Conservation (phyloP, 2,329 filamentous ascomycete genomes). For the Rutstroemia sydowiana region DNA sequence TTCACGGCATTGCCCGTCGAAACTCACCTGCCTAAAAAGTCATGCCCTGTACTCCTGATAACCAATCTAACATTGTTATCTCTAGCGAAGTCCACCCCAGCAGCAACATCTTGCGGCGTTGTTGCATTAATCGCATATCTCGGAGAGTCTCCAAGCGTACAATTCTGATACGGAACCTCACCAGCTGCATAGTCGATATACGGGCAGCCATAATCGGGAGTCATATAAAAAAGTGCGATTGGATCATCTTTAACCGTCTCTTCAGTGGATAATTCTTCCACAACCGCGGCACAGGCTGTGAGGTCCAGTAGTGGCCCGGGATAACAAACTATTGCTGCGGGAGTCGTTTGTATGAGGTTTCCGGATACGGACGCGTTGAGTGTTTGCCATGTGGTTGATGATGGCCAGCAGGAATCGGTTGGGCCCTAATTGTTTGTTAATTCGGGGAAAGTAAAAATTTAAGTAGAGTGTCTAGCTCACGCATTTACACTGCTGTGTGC, state of each 20-base stretch:
- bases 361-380: slow-evolving; percentile 31
- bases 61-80: slow-evolving; percentile 37
- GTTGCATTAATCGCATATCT: slow-evolving; percentile 35
- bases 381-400: slow-evolving; percentile 23
- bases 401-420: slow-evolving; percentile 30
- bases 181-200: not conserved
- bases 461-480: no score
- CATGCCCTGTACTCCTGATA: slow-evolving; percentile 39
- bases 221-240: slow-evolving; percentile 36
- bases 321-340: slow-evolving; percentile 32
- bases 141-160: slow-evolving; percentile 35
- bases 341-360: slow-evolving; percentile 29
- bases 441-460: no score
- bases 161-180: slow-evolving; percentile 16
- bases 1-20: no score
- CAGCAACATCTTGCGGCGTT: slow-evolving; percentile 30
- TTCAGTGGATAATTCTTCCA: slow-evolving; percentile 27
- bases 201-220: slow-evolving; percentile 37
- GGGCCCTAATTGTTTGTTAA: slow-evolving; percentile 9
- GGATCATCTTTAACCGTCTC: slow-evolving; percentile 33
- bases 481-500: no score
- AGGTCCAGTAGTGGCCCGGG: slow-evolving; percentile 26
- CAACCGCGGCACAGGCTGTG: slow-evolving; percentile 28
- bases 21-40: slow-evolving; percentile 34
- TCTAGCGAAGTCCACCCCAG: slow-evolving; percentile 38